These are phyloP conservation scores for Hypoxylon sp. DNA, from an alignment of 2,329 filamentous ascomycete genomes.

Conservation along the genomic window DNA sequence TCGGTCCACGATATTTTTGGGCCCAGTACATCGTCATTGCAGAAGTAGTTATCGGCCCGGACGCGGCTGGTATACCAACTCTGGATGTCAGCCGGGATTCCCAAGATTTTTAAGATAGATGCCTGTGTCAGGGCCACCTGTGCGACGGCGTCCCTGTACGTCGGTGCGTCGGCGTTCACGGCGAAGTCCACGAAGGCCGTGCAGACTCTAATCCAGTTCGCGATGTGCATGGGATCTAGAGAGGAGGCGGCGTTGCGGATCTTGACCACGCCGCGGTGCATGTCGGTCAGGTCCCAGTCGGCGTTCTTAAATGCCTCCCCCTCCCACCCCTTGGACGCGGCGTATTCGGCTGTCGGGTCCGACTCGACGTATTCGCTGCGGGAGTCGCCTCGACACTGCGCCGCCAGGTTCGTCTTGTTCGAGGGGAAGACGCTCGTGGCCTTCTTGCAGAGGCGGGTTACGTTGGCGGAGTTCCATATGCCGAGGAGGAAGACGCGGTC, in stretches of 20 bases:
- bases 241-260: conserved; percentile 34
- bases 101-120: neutral
- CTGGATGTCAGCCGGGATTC: neutral
- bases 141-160: conserved; percentile 4
- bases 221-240: conserved; percentile 22
- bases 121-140: neutral
- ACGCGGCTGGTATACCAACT: neutral
- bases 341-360: too few relatives aligned
- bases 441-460: conserved; percentile 17
- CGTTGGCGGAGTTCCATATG: conserved; percentile 29
- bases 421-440: neutral
- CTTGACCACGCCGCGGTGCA: conserved; percentile 38
- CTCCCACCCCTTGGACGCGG: too few relatives aligned
- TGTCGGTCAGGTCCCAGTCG: conserved; percentile 23
- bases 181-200: conserved; percentile 2
- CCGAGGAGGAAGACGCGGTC: conserved; percentile 22
- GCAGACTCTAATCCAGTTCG: conserved; percentile 16
- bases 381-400: conserved; percentile 24
- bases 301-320: neutral
- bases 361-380: neutral
- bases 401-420: conserved; percentile 9
- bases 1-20: conserved; percentile 17
- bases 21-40: neutral
- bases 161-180: neutral
- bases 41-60: neutral